phyloP scores from a whole-genome alignment of 495 filamentous ascomycete species.

The Trichoderma erinaceum region DNA sequence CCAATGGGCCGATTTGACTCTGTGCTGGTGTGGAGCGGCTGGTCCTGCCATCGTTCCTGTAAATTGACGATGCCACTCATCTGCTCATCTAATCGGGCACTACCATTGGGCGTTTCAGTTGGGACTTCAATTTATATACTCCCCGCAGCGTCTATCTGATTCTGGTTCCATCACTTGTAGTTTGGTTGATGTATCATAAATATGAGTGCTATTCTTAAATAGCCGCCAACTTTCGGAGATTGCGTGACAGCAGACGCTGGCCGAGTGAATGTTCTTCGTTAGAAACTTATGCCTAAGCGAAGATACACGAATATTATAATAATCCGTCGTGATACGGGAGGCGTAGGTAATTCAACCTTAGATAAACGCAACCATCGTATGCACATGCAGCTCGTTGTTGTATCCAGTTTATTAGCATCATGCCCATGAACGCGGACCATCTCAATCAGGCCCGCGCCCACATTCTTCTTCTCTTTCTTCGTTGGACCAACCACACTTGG shows the following conservation, averaged over 20 bases:
- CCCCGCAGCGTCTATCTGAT: not conserved
- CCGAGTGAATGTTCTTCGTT: not conserved
- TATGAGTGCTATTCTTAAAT: not conserved
- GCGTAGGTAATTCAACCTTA: not conserved
- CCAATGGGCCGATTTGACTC: not conserved
- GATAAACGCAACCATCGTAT: not conserved
- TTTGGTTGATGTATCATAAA: not conserved
- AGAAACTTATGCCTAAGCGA: not conserved
- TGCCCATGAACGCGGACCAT: not conserved
- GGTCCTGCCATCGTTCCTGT: conserved; percentile 2
- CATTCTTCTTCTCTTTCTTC: not conserved
- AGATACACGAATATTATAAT: too few species aligned
- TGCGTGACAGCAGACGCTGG: not conserved
- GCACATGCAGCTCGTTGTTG: not conserved
- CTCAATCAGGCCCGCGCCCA: not conserved
- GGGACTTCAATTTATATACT: not conserved
- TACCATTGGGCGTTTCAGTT: not conserved
- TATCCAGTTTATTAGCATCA: conserved; percentile 10
- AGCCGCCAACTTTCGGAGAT: not conserved
- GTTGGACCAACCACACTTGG: not conserved
- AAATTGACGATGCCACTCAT: not conserved
- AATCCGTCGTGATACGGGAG: not conserved
- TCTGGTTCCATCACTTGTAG: not conserved
- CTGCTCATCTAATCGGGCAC: not conserved
- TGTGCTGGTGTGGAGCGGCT: not conserved